Evolutionary conservation across 805 yeast genomes (phyloP).

Genomic region (Schwanniomyces polymorphus): DNA sequence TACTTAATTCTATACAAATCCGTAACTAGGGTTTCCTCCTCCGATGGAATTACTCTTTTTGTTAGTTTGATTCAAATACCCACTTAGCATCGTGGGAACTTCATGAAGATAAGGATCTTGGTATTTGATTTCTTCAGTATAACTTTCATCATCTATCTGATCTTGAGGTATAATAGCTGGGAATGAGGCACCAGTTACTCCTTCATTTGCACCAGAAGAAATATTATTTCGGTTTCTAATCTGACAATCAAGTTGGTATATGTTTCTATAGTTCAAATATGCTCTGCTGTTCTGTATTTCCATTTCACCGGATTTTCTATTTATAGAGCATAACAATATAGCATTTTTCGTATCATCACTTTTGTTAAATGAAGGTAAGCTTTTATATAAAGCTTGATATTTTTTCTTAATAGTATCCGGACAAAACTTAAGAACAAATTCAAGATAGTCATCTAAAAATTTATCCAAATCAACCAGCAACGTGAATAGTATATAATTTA

Average conservation of each 20-base stretch:
- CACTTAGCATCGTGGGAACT: slow-evolving; percentile 5
- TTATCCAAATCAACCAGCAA: slow-evolving; percentile 26
- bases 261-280: slow-evolving; percentile 18
- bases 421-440: slow-evolving; percentile 2
- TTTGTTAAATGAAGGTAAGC: not conserved
- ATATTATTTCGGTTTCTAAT: slow-evolving; percentile 1
- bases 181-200: not conserved
- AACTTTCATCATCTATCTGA: slow-evolving; percentile 5
- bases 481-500: slow-evolving; percentile 37
- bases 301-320: slow-evolving; percentile 35
- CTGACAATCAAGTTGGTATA: slow-evolving; percentile 5
- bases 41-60: slow-evolving; percentile 4
- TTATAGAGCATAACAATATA: slow-evolving; percentile 32
- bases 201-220: not conserved
- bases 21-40: slow-evolving; percentile 9
- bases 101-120: slow-evolving; percentile 7
- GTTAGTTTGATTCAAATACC: slow-evolving; percentile 3
- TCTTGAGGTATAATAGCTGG: slow-evolving; percentile 3
- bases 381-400: slow-evolving; percentile 6
- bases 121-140: slow-evolving; percentile 1
- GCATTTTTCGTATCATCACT: slow-evolving; percentile 9
- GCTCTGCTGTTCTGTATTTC: slow-evolving; percentile 35
- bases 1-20: slow-evolving; percentile 1
- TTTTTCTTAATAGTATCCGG: slow-evolving; percentile 2
- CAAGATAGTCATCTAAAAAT: slow-evolving; percentile 19